These are phyloP conservation scores for Vitellaria paradoxa DNA, from an alignment of 179 eudicot genomes.

Conservation along the genomic window DNA sequence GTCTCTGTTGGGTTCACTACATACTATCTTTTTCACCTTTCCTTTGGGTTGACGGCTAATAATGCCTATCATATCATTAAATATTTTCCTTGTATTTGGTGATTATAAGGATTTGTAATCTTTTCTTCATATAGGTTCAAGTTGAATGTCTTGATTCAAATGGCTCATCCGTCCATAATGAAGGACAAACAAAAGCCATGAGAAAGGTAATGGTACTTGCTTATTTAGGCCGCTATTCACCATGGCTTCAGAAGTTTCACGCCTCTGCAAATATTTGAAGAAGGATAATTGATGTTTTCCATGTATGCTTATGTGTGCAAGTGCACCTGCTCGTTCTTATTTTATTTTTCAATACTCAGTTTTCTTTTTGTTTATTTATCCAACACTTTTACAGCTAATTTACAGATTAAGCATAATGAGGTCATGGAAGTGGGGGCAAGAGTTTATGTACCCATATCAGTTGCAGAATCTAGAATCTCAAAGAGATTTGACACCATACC, in stretches of 20 bases:
- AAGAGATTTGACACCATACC: slow-evolving; percentile 89
- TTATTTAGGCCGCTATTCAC: background rate
- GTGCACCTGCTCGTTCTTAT: background rate
- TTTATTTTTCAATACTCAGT: background rate
- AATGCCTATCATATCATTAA: background rate
- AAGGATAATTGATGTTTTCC: background rate
- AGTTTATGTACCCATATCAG: slow-evolving; percentile 68
- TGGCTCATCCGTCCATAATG: slow-evolving; percentile 16
- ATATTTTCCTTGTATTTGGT: slow-evolving; percentile 3
- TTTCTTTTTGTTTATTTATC: slow-evolving; percentile 38
- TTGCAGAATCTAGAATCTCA: slow-evolving; percentile 77
- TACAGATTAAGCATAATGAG: slow-evolving; percentile 83
- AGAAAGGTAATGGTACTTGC: slow-evolving; percentile 48
- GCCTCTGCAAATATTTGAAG: background rate
- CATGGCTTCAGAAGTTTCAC: background rate
- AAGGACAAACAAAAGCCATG: slow-evolving; percentile 27
- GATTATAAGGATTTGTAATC: background rate
- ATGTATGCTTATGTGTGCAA: background rate
- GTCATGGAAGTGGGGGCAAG: slow-evolving; percentile 73
- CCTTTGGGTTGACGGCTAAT: background rate
- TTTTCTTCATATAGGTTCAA: slow-evolving; percentile 45
- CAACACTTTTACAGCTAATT: slow-evolving; percentile 45
- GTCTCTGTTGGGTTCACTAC: background rate
- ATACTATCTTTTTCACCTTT: too few species aligned
- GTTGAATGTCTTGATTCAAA: slow-evolving; percentile 33